phyloP scores from a whole-genome alignment of 257 asterid genomes.

The Lycium ferocissimum region DNA sequence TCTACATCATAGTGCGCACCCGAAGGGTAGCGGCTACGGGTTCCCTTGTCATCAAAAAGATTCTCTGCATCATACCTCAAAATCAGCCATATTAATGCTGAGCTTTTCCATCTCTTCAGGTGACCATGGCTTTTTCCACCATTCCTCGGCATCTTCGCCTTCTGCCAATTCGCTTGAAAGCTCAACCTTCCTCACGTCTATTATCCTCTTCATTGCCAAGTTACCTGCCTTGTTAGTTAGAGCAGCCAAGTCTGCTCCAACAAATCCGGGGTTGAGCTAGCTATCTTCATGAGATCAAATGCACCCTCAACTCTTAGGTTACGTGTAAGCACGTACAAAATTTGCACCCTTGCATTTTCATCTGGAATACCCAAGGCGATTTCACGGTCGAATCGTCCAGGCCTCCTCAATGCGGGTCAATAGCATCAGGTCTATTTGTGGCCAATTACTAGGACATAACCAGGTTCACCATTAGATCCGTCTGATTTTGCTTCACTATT shows the following conservation, averaged over 20 bases:
- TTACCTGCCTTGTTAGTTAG: slow-evolving; percentile 79
- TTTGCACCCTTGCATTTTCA: slow-evolving; percentile 75
- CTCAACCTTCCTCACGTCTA: slow-evolving; percentile 54
- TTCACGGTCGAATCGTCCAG: slow-evolving; percentile 94
- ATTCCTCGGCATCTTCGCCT: slow-evolving; percentile 52
- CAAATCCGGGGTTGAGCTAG: slow-evolving; percentile 89
- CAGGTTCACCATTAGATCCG: slow-evolving; percentile 46
- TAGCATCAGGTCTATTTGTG: slow-evolving; percentile 85
- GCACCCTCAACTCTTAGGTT: slow-evolving; percentile 81
- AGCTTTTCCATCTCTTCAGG: slow-evolving; percentile 66
- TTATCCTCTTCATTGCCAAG: slow-evolving; percentile 83
- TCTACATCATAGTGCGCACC: too few relatives aligned
- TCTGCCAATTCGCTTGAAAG: slow-evolving; percentile 39
- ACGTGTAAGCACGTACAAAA: slow-evolving; percentile 62
- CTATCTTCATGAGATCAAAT: slow-evolving; percentile 77
- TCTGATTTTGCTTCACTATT: slow-evolving; percentile 38
- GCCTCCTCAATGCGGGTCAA: slow-evolving; percentile 94
- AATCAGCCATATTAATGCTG: slow-evolving; percentile 76
- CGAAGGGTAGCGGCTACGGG: too few relatives aligned
- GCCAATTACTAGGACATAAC: slow-evolving; percentile 90
- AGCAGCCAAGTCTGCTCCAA: slow-evolving; percentile 89
- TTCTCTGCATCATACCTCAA: slow-evolving; percentile 60
- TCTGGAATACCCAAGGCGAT: slow-evolving; percentile 77
- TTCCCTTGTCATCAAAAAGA: too few relatives aligned
- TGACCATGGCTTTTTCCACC: slow-evolving; percentile 76